Evolutionary conservation across 2,329 filamentous ascomycete species (phyloP).

Genomic region (Aspergillus tamarii): DNA sequence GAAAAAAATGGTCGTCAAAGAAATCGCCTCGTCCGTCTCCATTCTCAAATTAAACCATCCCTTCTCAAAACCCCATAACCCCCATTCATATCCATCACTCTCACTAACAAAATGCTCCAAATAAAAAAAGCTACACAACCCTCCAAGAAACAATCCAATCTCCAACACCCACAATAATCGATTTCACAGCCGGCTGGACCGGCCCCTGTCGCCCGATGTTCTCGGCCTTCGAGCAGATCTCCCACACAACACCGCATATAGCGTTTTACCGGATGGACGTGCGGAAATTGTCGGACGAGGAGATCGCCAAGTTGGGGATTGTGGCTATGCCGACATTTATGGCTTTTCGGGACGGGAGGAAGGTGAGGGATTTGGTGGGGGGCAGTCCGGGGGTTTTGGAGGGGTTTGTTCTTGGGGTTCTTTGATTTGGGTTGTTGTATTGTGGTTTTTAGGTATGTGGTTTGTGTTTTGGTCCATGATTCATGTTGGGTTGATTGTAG

Average conservation of each 20-base stretch:
- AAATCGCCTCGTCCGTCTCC: not conserved
- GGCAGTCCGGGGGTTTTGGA: not conserved
- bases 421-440: too few relatives aligned
- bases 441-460: too few relatives aligned
- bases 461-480: too few relatives aligned
- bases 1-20: not conserved
- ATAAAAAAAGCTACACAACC: not conserved
- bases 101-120: not conserved
- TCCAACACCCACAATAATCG: not conserved
- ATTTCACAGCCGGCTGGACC: not conserved
- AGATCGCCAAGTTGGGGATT: not conserved
- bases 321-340: slow-evolving; percentile 1
- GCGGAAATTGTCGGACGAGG: not conserved
- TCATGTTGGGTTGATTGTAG: too few relatives aligned
- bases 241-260: not conserved
- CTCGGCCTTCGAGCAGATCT: not conserved
- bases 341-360: not conserved
- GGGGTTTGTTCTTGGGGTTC: not conserved
- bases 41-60: too few relatives aligned
- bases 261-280: not conserved
- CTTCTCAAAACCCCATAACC: not conserved
- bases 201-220: not conserved
- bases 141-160: not conserved
- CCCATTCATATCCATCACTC: not conserved
- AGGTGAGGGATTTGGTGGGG: not conserved